phyloP scores from a whole-genome alignment of 495 filamentous ascomycete genomes.

The Neurospora hispaniola region DNA sequence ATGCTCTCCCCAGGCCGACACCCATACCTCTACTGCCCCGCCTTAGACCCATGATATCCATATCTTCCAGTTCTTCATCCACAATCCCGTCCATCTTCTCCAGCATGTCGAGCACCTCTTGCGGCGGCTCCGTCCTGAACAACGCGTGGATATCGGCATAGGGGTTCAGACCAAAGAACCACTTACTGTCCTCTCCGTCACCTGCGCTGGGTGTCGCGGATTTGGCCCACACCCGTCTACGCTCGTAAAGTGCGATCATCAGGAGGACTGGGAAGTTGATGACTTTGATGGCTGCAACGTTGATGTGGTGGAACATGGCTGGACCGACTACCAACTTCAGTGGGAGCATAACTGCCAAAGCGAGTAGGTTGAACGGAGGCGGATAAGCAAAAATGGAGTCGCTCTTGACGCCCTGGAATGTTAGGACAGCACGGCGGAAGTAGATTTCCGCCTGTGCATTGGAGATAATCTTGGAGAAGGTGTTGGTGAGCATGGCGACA shows the following conservation, averaged over 20 bases:
- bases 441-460: constrained; percentile 52
- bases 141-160: constrained; percentile 51
- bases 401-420: constrained; percentile 55
- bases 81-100: constrained; percentile 19
- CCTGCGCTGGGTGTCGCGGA: constrained; percentile 6
- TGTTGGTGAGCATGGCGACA: constrained; percentile 54
- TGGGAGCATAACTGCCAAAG: constrained; percentile 44
- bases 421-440: constrained; percentile 52
- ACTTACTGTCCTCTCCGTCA: constrained; percentile 28
- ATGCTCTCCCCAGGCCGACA: not conserved
- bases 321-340: constrained; percentile 45
- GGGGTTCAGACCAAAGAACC: constrained; percentile 41
- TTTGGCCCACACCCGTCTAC: constrained; percentile 28
- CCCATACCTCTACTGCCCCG: not conserved
- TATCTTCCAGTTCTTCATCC: not conserved
- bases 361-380: constrained; percentile 54
- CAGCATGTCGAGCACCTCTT: constrained; percentile 30
- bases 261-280: constrained; percentile 48
- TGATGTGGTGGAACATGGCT: constrained; percentile 51
- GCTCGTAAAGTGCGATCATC: constrained; percentile 43
- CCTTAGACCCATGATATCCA: not conserved
- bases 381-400: constrained; percentile 54
- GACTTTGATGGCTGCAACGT: constrained; percentile 43
- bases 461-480: constrained; percentile 50
- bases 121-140: constrained; percentile 49